phyloP scores from a whole-genome alignment of 2,329 filamentous ascomycete species.

The Coniochaeta ligniaria region DNA sequence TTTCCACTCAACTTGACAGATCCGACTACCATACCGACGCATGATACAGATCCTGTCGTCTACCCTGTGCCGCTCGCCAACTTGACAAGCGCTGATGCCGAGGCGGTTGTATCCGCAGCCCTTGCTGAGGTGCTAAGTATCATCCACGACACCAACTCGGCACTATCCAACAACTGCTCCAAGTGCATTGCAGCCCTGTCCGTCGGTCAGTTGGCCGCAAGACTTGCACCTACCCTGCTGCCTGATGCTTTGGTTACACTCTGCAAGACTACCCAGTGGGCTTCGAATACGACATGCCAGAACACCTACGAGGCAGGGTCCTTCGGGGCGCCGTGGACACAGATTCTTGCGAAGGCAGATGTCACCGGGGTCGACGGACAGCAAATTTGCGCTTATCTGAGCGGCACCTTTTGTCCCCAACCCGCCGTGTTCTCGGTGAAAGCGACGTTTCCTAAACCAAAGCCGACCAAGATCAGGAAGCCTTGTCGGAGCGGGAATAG shows the following conservation, averaged over 20 bases:
- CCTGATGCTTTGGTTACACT: slow-evolving; percentile 43
- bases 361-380: slow-evolving; percentile 45
- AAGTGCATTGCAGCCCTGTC: slow-evolving; percentile 44
- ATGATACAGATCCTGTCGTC: slow-evolving; percentile 39
- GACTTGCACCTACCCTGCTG: slow-evolving; percentile 37
- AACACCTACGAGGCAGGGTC: slow-evolving; percentile 36
- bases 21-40: slow-evolving; percentile 40
- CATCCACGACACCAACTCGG: slow-evolving; percentile 25
- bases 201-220: slow-evolving; percentile 41
- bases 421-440: slow-evolving; percentile 37
- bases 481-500: slow-evolving; percentile 42
- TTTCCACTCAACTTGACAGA: slow-evolving; percentile 48
- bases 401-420: slow-evolving; percentile 35
- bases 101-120: slow-evolving; percentile 33
- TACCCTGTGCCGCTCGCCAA: slow-evolving; percentile 40
- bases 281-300: slow-evolving; percentile 38
- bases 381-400: slow-evolving; percentile 48
- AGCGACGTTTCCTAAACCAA: slow-evolving; percentile 46
- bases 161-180: slow-evolving; percentile 35
- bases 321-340: slow-evolving; percentile 50
- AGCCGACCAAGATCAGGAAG: slow-evolving; percentile 32
- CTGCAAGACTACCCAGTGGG: slow-evolving; percentile 39
- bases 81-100: slow-evolving; percentile 28
- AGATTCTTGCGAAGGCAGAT: slow-evolving; percentile 45
- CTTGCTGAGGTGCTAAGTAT: slow-evolving; percentile 37